Evolutionary conservation across 2,329 filamentous ascomycete species (phyloP).

Genomic region (Pseudocercospora pini-densiflorae): DNA sequence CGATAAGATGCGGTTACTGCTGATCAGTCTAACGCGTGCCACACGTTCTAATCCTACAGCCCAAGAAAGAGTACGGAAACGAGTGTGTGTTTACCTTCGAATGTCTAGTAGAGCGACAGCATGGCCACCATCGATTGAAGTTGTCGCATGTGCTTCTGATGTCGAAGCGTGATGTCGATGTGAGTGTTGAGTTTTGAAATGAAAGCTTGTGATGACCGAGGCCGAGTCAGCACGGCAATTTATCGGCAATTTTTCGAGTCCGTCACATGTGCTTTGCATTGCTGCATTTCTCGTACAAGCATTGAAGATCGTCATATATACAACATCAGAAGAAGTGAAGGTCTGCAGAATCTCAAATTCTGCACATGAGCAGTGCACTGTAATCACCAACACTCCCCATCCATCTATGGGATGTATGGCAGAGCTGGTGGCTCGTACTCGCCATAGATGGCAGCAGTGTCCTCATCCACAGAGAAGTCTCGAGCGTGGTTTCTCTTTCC

Average conservation of each 20-base stretch:
- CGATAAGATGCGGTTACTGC: neutral
- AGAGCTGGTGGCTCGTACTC: slow-evolving; percentile 6
- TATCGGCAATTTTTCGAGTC: neutral
- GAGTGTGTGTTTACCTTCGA: slow-evolving; percentile 1
- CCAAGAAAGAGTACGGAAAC: neutral
- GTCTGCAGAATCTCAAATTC: neutral
- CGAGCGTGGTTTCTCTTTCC: slow-evolving; percentile 27
- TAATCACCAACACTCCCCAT: neutral
- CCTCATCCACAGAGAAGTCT: slow-evolving; percentile 19
- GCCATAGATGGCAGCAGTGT: neutral
- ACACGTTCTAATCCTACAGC: neutral
- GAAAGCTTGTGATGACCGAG: neutral
- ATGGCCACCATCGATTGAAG: neutral
- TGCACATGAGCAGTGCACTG: neutral
- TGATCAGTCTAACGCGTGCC: neutral
- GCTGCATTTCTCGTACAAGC: neutral
- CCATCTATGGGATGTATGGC: neutral
- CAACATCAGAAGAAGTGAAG: slow-evolving; percentile 3
- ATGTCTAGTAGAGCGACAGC: neutral
- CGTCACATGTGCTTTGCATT: neutral
- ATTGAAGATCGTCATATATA: slow-evolving; percentile 7
- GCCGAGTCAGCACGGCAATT: neutral
- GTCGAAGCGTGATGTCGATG: neutral
- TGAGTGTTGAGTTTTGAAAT: neutral
- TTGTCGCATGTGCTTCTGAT: neutral